Evolutionary conservation across 495 filamentous ascomycete genomes (phyloP).

Genomic region (Lindgomyces ingoldianus): DNA sequence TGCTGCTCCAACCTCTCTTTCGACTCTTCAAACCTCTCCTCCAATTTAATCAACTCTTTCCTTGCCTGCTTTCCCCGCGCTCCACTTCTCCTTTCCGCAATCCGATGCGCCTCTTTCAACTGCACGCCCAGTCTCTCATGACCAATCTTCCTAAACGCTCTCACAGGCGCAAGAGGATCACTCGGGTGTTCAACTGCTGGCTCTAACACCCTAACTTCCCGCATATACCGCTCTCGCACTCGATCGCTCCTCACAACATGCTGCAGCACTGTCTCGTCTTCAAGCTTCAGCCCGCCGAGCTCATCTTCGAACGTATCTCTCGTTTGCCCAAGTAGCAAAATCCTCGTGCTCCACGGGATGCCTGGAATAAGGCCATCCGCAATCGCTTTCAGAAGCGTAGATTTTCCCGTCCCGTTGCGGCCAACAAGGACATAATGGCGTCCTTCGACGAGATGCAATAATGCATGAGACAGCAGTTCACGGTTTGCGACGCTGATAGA

Average conservation of each 20-base stretch:
- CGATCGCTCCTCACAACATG: constrained; percentile 68
- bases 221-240: constrained; percentile 57
- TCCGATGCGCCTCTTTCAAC: constrained; percentile 68
- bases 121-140: constrained; percentile 61
- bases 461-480: constrained; percentile 69
- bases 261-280: constrained; percentile 58
- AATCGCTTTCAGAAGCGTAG: constrained; percentile 72
- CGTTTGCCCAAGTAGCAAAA: constrained; percentile 76
- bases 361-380: constrained; percentile 78
- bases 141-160: constrained; percentile 59
- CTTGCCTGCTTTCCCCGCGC: constrained; percentile 69
- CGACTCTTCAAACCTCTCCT: constrained; percentile 61
- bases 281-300: constrained; percentile 16
- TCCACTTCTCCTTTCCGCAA: constrained; percentile 70
- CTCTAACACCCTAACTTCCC: constrained; percentile 54
- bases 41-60: constrained; percentile 65
- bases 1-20: constrained; percentile 39
- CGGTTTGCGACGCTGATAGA: constrained; percentile 51
- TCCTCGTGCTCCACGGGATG: constrained; percentile 65
- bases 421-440: constrained; percentile 73
- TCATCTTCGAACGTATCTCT: constrained; percentile 39
- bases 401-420: constrained; percentile 79
- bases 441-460: constrained; percentile 68
- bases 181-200: constrained; percentile 50
- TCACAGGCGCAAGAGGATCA: constrained; percentile 58